Conservation (phyloP, 1,284 basidiomycete genomes). For the Apiotrichum porosum region DNA sequence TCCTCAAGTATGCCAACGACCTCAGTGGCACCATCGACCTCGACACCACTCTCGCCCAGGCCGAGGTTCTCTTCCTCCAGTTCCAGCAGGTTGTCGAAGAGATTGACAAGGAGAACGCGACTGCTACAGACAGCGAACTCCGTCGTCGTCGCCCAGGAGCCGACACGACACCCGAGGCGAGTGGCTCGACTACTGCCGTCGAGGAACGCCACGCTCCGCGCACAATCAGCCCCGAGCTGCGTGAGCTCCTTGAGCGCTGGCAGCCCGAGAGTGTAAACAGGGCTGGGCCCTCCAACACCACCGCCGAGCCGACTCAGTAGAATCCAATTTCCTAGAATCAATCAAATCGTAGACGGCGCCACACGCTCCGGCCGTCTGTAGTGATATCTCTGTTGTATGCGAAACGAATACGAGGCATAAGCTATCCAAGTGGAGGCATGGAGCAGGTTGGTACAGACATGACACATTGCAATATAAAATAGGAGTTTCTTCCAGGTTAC, state of each 20-base stretch:
- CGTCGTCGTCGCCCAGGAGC: not conserved
- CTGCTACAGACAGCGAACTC: not conserved
- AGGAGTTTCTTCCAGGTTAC: too few relatives aligned
- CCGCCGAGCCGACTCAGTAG: too few relatives aligned
- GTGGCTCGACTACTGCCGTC: not conserved
- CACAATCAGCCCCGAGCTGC: slow-evolving; percentile 12
- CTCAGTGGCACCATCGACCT: slow-evolving; percentile 90
- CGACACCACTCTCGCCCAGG: slow-evolving; percentile 83
- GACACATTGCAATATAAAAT: too few relatives aligned
- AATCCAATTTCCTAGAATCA: too few relatives aligned
- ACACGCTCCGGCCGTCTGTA: too few relatives aligned
- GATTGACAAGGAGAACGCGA: slow-evolving; percentile 55
- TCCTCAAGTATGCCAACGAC: slow-evolving; percentile 92
- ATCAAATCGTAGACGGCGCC: too few relatives aligned
- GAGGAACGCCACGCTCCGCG: not conserved
- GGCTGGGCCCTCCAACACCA: not conserved
- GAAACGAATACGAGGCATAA: too few relatives aligned
- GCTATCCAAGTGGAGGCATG: too few relatives aligned
- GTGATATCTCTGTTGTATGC: too few relatives aligned
- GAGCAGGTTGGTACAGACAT: too few relatives aligned
- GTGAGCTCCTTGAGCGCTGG: slow-evolving; percentile 16
- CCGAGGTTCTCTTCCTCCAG: slow-evolving; percentile 78
- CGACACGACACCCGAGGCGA: not conserved
- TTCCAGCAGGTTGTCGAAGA: slow-evolving; percentile 64
- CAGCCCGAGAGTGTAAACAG: slow-evolving; percentile 3